phyloP scores from a whole-genome alignment of 208 protist species.

The Wallacemonas sp. region DNA sequence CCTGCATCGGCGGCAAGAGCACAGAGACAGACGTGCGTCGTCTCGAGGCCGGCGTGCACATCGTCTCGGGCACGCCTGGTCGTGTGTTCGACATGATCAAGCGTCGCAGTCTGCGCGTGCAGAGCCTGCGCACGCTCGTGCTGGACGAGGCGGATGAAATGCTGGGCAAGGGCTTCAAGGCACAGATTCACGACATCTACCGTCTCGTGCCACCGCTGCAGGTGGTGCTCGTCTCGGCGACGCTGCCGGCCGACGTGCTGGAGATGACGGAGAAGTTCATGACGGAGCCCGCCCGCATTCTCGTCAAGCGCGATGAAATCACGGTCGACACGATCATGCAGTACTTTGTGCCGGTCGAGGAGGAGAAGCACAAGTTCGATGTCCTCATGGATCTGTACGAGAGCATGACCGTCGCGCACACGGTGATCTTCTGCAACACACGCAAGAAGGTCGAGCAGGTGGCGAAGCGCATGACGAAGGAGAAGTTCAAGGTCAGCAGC shows the following conservation, averaged over 20 bases:
- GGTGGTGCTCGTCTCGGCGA: slow-evolving; percentile 91
- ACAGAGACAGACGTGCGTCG: slow-evolving; percentile 93
- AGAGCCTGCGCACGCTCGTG: slow-evolving; percentile 93
- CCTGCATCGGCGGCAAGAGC: slow-evolving; percentile 91
- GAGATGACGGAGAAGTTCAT: slow-evolving; percentile 98
- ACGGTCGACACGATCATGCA: slow-evolving; percentile 98
- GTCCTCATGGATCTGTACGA: slow-evolving; percentile 99
- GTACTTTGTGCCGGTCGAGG: slow-evolving; percentile 98
- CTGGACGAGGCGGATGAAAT: slow-evolving; percentile 99
- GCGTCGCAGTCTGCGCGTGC: slow-evolving; percentile 77
- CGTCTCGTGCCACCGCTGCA: slow-evolving; percentile 92
- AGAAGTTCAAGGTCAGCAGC: slow-evolving; percentile 96
- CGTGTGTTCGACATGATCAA: slow-evolving; percentile 98
- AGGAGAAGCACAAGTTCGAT: slow-evolving; percentile 99
- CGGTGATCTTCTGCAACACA: slow-evolving; percentile 99
- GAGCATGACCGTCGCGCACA: slow-evolving; percentile 97
- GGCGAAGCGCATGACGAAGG: slow-evolving; percentile 94
- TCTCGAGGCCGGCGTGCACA: slow-evolving; percentile 92
- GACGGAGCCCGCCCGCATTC: slow-evolving; percentile 97
- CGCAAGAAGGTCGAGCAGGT: slow-evolving; percentile 99
- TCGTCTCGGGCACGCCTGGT: slow-evolving; percentile 98
- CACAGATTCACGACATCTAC: slow-evolving; percentile 99
- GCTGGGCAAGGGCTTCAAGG: slow-evolving; percentile 98
- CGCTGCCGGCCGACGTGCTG: slow-evolving; percentile 88
- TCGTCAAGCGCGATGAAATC: slow-evolving; percentile 99